phyloP scores from a whole-genome alignment of 805 yeast species.

The Ogataea chonburiensis region DNA sequence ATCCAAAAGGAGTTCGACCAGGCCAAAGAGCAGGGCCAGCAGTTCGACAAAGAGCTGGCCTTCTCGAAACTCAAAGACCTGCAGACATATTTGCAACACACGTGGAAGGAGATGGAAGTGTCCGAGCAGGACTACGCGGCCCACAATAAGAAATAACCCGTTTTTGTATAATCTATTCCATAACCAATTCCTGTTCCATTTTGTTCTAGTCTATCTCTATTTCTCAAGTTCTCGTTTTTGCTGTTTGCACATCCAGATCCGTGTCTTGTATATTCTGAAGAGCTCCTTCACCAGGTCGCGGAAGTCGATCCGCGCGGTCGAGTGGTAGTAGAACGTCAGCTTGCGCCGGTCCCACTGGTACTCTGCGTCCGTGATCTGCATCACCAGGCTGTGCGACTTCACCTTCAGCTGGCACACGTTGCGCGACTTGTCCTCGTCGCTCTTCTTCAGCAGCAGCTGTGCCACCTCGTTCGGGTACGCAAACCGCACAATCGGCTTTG shows the following conservation, averaged over 20 bases:
- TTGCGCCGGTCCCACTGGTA: conserved; percentile 84
- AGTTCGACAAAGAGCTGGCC: conserved; percentile 39
- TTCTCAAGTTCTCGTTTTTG: conserved; percentile 11
- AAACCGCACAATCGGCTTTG: conserved; percentile 62
- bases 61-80: conserved; percentile 34
- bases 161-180: conserved; percentile 7
- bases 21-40: conserved; percentile 26
- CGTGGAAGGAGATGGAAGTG: conserved; percentile 38
- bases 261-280: conserved; percentile 71
- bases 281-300: conserved; percentile 74
- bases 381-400: conserved; percentile 45
- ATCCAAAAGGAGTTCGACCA: conserved; percentile 28
- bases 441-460: conserved; percentile 54
- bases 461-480: conserved; percentile 63
- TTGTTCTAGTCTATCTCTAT: conserved; percentile 7
- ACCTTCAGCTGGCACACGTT: conserved; percentile 59
- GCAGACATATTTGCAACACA: conserved; percentile 27
- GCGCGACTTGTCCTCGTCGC: conserved; percentile 71
- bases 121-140: conserved; percentile 27
- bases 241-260: conserved; percentile 78
- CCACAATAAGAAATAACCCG: conserved; percentile 6
- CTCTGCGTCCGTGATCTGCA: conserved; percentile 75
- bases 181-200: conserved; percentile 5
- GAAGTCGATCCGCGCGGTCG: conserved; percentile 68
- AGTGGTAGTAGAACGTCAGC: conserved; percentile 69